Evolutionary conservation across 1,284 basidiomycete species (phyloP), one percentile per base, ranked within the genome.

Genomic region (Puccinia novopanici): DNA sequence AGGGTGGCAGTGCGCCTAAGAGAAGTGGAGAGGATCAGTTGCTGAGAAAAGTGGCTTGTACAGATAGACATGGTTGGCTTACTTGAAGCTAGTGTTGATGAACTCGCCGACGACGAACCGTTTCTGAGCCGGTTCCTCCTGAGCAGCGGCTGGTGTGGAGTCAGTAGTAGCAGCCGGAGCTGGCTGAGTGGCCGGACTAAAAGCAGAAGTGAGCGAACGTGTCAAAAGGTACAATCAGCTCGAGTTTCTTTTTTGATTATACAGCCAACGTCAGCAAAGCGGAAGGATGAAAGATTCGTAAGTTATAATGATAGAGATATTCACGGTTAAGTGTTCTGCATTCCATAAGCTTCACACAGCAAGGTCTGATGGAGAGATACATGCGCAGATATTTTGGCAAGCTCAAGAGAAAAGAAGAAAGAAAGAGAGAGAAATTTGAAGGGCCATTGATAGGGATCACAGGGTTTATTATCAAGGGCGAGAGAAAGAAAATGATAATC

Each of bases 51-150:
- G 3, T n/a, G n/a, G 24, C 42, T 17, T 22, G 8, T 1, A 63
- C 5, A 40, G n/a, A 34, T 37, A 27, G 40, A 24, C 9, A 10
- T 42, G 12, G 2, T 0, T 48, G 9, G 15, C 61, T 65, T 76
- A 76, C 75, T 76, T 76, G 50, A 76, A 48, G 45, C 75, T 76
- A 13, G 42, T 76, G 75, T 76, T 76, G 22, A 76, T 37, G 61
- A 65, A 76, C 63, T 76, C 17, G 50, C 59, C 75, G 9, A 76
- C 22, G 3, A 59, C 30, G 40, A 65, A 76, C 8, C 50, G 61
- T 40, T 76, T 76, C n/a, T 67, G 37, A 5, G 4, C 37, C 10
- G 54, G 0, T 24, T 45, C 19, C 22, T 63, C 34, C 9, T n/a
- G 13, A 17, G 45, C 19, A 40, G 52, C 13, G 3, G 55, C n/a